phyloP scores from a whole-genome alignment of 2,329 filamentous ascomycete genomes.

The Lecanicillium sp. region DNA sequence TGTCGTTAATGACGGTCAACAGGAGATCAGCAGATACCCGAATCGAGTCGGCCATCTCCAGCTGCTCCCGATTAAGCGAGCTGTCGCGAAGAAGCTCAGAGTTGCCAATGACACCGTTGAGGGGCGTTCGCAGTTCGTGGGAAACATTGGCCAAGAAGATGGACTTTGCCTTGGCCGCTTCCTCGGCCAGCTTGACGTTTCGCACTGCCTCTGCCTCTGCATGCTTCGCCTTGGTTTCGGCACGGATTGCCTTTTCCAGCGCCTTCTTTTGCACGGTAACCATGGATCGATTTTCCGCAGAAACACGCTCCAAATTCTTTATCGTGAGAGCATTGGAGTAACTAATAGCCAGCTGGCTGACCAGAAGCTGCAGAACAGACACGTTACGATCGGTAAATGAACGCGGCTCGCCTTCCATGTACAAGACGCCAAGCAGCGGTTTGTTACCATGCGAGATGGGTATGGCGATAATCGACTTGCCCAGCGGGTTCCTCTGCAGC shows the following conservation, averaged over 20 bases:
- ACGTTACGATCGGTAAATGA: slow-evolving; percentile 70
- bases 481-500: slow-evolving; percentile 58
- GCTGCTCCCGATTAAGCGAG: slow-evolving; percentile 64
- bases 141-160: slow-evolving; percentile 77
- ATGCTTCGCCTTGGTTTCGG: slow-evolving; percentile 68
- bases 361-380: slow-evolving; percentile 59
- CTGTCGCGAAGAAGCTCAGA: slow-evolving; percentile 76
- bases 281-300: slow-evolving; percentile 71
- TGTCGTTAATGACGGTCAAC: slow-evolving; percentile 91
- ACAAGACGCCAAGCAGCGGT: slow-evolving; percentile 64
- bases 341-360: slow-evolving; percentile 70
- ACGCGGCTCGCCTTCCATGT: slow-evolving; percentile 66
- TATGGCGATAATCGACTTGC: slow-evolving; percentile 71
- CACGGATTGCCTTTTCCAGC: slow-evolving; percentile 61
- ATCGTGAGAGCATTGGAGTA: slow-evolving; percentile 61
- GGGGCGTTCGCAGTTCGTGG: slow-evolving; percentile 72
- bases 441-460: slow-evolving; percentile 69
- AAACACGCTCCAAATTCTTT: slow-evolving; percentile 69
- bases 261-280: slow-evolving; percentile 69
- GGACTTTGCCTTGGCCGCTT: slow-evolving; percentile 74
- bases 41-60: slow-evolving; percentile 82
- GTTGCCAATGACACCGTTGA: slow-evolving; percentile 86
- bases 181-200: slow-evolving; percentile 75
- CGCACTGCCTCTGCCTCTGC: slow-evolving; percentile 70
- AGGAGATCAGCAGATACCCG: slow-evolving; percentile 79